These are phyloP conservation scores for Aspergillus mulundensis DNA, from an alignment of 495 filamentous ascomycete species.

Conservation along the genomic window DNA sequence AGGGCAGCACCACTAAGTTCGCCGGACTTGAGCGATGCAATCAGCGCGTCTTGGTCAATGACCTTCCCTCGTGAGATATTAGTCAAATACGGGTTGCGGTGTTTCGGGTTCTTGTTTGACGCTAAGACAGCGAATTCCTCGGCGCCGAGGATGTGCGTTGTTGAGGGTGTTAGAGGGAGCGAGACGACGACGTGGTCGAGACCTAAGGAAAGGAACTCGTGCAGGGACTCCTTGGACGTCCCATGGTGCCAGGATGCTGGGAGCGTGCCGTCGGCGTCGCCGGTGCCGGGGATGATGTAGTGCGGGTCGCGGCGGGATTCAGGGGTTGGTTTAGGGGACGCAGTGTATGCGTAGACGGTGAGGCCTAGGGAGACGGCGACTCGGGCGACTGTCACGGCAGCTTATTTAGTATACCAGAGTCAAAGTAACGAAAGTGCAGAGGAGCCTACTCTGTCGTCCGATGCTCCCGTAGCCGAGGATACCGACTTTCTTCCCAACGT, in stretches of 20 bases:
- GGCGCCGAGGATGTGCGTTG: conserved; percentile 55
- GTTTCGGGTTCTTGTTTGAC: conserved; percentile 23
- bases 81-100: conserved; percentile 48
- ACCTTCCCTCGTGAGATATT: conserved; percentile 75
- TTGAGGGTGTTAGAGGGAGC: conserved; percentile 67
- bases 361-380: conserved; percentile 71
- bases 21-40: conserved; percentile 46
- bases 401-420: too few species aligned
- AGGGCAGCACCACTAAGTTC: conserved; percentile 68
- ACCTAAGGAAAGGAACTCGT: conserved; percentile 62
- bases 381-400: conserved; percentile 57
- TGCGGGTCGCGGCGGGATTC: conserved; percentile 57
- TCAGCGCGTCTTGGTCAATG: conserved; percentile 64
- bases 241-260: conserved; percentile 74
- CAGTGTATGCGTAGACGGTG: conserved; percentile 79
- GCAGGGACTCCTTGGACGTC: conserved; percentile 51
- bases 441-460: conserved; percentile 57
- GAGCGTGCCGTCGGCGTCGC: conserved; percentile 69
- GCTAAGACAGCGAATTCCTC: conserved; percentile 68
- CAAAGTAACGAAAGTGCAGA: too few species aligned
- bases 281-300: conserved; percentile 71
- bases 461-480: conserved; percentile 86
- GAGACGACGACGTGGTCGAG: conserved; percentile 74
- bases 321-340: conserved; percentile 51
- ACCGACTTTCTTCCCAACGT: conserved; percentile 57